phyloP scores from a whole-genome alignment of 2,329 filamentous ascomycete species.

The Colletotrichum tabaci region DNA sequence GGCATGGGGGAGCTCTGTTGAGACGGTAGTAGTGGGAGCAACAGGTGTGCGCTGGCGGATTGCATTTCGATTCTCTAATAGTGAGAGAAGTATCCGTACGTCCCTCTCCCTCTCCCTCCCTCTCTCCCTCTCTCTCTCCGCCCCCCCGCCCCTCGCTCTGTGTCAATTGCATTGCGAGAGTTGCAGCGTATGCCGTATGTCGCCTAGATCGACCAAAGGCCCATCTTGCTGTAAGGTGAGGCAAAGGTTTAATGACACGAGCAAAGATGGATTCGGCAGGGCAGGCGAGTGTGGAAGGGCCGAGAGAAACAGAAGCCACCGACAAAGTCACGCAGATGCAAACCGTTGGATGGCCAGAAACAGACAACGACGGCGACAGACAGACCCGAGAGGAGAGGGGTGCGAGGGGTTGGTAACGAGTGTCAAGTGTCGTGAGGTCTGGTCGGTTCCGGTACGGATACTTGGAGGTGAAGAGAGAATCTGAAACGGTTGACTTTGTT shows the following conservation, averaged over 20 bases:
- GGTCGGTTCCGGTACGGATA: background rate
- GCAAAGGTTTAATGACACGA: slow-evolving; percentile 25
- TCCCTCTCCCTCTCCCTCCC: slow-evolving; percentile 6
- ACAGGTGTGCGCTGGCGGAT: slow-evolving; percentile 23
- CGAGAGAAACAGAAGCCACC: slow-evolving; percentile 21
- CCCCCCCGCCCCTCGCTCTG: slow-evolving; percentile 3
- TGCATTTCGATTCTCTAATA: slow-evolving; percentile 7
- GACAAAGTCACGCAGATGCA: slow-evolving; percentile 31
- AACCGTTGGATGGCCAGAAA: slow-evolving; percentile 31
- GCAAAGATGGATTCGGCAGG: slow-evolving; percentile 30
- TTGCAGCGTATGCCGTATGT: background rate
- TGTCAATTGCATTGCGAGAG: slow-evolving; percentile 8
- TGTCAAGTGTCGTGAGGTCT: slow-evolving; percentile 4
- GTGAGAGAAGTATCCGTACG: slow-evolving; percentile 17
- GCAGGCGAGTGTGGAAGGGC: slow-evolving; percentile 39
- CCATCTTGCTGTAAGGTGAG: slow-evolving; percentile 25
- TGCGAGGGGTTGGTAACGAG: background rate
- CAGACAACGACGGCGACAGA: slow-evolving; percentile 26
- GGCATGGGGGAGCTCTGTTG: slow-evolving; percentile 25
- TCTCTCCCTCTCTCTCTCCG: background rate
- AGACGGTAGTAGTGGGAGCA: slow-evolving; percentile 20
- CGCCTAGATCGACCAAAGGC: slow-evolving; percentile 44
- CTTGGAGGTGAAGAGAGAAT: background rate
- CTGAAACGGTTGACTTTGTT: background rate
- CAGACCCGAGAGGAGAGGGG: slow-evolving; percentile 7